Percentiles rank a stretch among this genome's conserved stretches.
Evolutionary conservation across 2,329 filamentous ascomycete species (phyloP).

Genomic region (Diaporthe nobilis): DNA sequence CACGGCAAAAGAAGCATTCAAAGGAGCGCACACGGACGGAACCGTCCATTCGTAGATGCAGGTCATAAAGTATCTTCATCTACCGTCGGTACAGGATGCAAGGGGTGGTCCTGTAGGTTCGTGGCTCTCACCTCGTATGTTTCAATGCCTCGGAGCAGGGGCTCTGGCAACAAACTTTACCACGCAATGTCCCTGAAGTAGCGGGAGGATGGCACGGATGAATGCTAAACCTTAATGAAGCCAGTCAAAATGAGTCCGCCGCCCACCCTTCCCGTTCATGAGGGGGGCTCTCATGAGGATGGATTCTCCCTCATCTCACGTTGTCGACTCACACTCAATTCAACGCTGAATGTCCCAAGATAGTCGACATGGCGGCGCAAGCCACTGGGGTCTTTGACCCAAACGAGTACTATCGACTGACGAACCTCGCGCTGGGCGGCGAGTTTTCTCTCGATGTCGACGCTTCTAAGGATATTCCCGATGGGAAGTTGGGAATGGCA

Average conservation of each 20-base stretch:
- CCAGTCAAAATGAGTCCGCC: constrained; percentile 4
- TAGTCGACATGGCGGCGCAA: constrained; percentile 31
- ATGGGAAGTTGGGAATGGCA: constrained; percentile 16
- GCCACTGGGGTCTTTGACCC: constrained; percentile 35
- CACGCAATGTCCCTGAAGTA: constrained; percentile 12
- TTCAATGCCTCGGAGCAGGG: constrained; percentile 29
- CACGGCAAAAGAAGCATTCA: not conserved
- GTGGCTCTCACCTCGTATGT: constrained; percentile 26
- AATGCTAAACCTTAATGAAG: constrained; percentile 26
- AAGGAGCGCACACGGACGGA: not conserved
- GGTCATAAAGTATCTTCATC: constrained; percentile 20
- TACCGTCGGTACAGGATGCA: constrained; percentile 11
- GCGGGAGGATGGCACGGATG: constrained; percentile 22
- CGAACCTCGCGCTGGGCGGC: constrained; percentile 35
- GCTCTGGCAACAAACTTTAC: constrained; percentile 23
- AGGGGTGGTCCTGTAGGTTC: constrained; percentile 23
- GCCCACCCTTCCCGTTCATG: not conserved
- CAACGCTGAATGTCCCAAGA: constrained; percentile 19
- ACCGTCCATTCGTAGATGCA: not conserved
- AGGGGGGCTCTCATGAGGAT: not conserved
- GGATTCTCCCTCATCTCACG: not conserved
- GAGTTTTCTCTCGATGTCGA: constrained; percentile 32
- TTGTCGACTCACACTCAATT: not conserved
- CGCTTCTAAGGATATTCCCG: not conserved
- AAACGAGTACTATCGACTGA: constrained; percentile 32